Evolutionary conservation across 805 yeast species (phyloP), one percentile per base, ranked within the genome.

Genomic region (Grigorovia yakushimaensis): DNA sequence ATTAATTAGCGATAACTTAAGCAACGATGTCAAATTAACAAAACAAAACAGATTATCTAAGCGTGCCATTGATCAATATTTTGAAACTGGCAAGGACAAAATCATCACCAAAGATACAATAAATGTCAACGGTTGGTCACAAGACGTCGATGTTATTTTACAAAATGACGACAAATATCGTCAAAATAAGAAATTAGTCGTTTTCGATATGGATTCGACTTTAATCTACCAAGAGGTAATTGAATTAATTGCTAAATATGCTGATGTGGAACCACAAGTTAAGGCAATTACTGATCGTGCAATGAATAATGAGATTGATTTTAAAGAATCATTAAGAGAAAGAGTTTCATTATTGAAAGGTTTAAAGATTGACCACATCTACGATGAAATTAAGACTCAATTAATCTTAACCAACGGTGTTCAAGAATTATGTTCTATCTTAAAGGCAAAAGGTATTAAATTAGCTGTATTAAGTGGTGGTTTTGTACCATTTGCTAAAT

Each of bases 171-270:
- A 55, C 30, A 54, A 54, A 24, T 56, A 44, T 41, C 52, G 64
- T 37, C 54, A 54, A 27, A 50, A 51, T 22, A 62, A 60, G 59
- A 76, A 78, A 57, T 70, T 93, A 44, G 81, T 86, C 51, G 86
- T 94, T 10, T 93, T 93, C 61, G 99, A 93, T 59, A 93, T 93
- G 98, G 99, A 93, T 69, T 88, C 97, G 0, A 93, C 99, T 0
- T 70, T 93, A 60, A 93, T 93, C 54, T 82, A 84, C 63, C 98
- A 93, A 67, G 99, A 93, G 67, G 97, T 93, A 38, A 93, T 93
- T 55, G 99, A 93, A 61, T 67, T 93, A 60, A 91, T 93, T 54
- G 98, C 98, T 2, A 88, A 88, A 0, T 83, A 86, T 57, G 98
- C 96, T n/a, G 74, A 77, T 54, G 95, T 93, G 33, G 96, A 93